Evolutionary conservation across 768 basidiomycete species (phyloP).

Genomic region (Austroboletus festivus): DNA sequence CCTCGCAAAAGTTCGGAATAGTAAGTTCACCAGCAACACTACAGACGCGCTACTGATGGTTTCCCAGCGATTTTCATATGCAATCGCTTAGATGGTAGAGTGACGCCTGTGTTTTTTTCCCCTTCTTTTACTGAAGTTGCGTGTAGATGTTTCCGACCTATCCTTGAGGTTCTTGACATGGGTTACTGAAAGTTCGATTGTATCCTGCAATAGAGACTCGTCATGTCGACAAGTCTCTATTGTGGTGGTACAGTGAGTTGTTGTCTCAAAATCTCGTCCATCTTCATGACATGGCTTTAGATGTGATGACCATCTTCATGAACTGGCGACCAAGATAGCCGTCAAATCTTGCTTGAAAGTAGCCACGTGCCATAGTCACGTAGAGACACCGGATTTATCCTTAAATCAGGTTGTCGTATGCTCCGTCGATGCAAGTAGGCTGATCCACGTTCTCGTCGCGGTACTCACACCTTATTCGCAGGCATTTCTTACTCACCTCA

Average conservation of each 20-base stretch:
- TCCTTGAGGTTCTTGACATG: conserved; percentile 20
- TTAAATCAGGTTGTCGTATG: conserved; percentile 38
- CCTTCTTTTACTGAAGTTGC: conserved; percentile 2
- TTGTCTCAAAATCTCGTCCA: background rate
- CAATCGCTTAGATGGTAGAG: conserved; percentile 19
- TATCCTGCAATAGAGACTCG: background rate
- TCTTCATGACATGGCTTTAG: conserved; percentile 10
- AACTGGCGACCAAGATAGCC: conserved; percentile 12
- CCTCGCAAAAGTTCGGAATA: conserved; percentile 18
- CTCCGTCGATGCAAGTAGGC: conserved; percentile 37
- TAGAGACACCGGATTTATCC: conserved; percentile 18
- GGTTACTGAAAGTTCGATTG: conserved; percentile 2
- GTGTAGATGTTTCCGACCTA: conserved; percentile 17
- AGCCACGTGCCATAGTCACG: conserved; percentile 9
- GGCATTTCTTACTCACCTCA: conserved; percentile 41
- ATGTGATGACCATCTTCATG: conserved; percentile 12
- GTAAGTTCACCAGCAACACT: conserved; percentile 9
- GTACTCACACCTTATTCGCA: conserved; percentile 18
- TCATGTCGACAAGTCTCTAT: conserved; percentile 11
- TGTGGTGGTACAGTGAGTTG: conserved; percentile 20
- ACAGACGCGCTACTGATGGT: background rate
- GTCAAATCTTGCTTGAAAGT: conserved; percentile 16
- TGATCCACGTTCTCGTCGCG: conserved; percentile 1
- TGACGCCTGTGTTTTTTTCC: background rate
- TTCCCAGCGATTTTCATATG: conserved; percentile 19